Conservation (phyloP, 495 filamentous ascomycete species). For the Ascobolus immersus region DNA sequence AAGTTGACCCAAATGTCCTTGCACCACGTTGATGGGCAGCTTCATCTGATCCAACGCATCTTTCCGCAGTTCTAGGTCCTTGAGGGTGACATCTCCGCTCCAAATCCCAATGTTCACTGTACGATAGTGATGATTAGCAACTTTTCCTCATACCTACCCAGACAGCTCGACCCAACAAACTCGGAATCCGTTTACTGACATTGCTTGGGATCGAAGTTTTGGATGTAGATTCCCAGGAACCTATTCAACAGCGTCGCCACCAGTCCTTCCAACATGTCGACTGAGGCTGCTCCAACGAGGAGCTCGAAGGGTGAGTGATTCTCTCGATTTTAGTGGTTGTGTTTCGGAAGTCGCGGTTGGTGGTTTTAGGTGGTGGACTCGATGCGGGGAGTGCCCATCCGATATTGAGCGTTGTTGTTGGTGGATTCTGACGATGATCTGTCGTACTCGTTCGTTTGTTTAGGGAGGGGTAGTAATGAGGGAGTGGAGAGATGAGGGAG, state of each 20-base stretch:
- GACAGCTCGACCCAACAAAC: not conserved
- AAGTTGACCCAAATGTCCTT: slow-evolving; percentile 74
- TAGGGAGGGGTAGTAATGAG: too few species aligned
- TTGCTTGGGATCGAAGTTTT: slow-evolving; percentile 92
- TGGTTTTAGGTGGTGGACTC: too few species aligned
- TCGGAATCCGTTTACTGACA: not conserved
- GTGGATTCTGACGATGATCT: too few species aligned
- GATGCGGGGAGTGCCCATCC: too few species aligned
- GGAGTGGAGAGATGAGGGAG: too few species aligned
- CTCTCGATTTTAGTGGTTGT: not conserved
- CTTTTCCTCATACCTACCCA: not conserved
- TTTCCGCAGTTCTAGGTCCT: slow-evolving; percentile 66
- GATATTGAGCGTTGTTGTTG: too few species aligned
- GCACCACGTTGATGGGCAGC: slow-evolving; percentile 83
- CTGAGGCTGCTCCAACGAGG: not conserved
- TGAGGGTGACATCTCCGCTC: slow-evolving; percentile 87
- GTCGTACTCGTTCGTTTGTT: too few species aligned
- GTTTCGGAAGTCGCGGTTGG: not conserved
- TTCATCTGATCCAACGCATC: slow-evolving; percentile 91
- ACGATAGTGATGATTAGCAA: too few species aligned
- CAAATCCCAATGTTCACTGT: slow-evolving; percentile 87
- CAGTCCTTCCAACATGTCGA: slow-evolving; percentile 36
- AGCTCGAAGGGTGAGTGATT: too few species aligned
- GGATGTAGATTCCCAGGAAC: slow-evolving; percentile 93
- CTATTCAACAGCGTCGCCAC: slow-evolving; percentile 82